phyloP scores from a whole-genome alignment of 805 yeast genomes.

The Saccharomycopsis sp. region DNA sequence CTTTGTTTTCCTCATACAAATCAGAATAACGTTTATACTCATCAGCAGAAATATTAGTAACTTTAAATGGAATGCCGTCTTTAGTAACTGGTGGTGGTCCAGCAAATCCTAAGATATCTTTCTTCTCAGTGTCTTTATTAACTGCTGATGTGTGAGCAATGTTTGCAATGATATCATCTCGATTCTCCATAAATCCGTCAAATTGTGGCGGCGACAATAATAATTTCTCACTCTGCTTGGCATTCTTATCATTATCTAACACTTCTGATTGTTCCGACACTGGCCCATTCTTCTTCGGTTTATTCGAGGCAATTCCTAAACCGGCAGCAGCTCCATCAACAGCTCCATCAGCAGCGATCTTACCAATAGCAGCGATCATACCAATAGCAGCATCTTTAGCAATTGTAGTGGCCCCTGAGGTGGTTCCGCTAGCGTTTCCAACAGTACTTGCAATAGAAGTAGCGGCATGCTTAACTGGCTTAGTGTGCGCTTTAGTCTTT shows the following conservation, averaged over 20 bases:
- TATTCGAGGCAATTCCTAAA: constrained; percentile 9
- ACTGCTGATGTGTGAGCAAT: constrained; percentile 5
- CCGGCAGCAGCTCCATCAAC: constrained; percentile 4
- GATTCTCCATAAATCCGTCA: constrained; percentile 6
- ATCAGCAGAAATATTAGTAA: constrained; percentile 18
- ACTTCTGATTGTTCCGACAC: not conserved
- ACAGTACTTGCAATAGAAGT: too few species aligned
- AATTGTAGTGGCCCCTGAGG: not conserved
- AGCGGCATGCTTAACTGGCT: too few species aligned
- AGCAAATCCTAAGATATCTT: too few species aligned
- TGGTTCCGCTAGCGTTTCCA: not conserved
- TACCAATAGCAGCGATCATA: not conserved
- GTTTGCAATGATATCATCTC: constrained; percentile 4
- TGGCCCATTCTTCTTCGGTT: not conserved
- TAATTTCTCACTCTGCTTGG: not conserved
- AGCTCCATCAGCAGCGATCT: not conserved
- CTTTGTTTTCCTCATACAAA: constrained; percentile 14
- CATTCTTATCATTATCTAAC: not conserved
- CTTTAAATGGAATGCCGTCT: constrained; percentile 5
- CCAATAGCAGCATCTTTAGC: not conserved
- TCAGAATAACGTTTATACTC: constrained; percentile 18
- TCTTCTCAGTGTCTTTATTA: not conserved
- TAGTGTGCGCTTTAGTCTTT: too few species aligned
- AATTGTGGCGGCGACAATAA: constrained; percentile 4
- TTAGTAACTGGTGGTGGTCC: not conserved